Evolutionary conservation across 2,329 filamentous ascomycete species (phyloP), one percentile per base, ranked within the genome.

Genomic region (Exophiala viscosa): DNA sequence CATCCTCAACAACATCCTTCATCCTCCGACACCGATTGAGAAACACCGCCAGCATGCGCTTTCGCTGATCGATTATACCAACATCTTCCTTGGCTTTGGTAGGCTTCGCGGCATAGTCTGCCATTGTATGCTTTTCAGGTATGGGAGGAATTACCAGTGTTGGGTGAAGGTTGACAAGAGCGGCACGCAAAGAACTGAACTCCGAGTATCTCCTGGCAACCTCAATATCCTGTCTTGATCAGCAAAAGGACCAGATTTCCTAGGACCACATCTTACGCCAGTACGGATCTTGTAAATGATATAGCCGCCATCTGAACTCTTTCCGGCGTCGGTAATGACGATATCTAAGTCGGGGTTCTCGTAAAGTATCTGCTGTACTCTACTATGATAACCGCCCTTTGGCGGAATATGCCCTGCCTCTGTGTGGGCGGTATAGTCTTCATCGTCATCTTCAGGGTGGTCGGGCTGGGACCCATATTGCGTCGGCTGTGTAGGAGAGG

Each of bases 281-380:
- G 93, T 97, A 60, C 89, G 83, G 65, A 99, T 97, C 9, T 92
- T 96, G 72, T 99, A 99, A 33, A 95, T 91, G 65, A 99, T 99
- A 67, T 89, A 96, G 73, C 89, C 86, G 61, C 88, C 91, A 70
- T 97, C 92, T 57, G 85, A 74, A 70, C 92, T 96, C 81, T 99
- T 99, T 54, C 93, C 93, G 3, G 95, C 93, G 67, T 96, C 88
- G 1, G 88, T 92, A 63, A 99, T 99, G 55, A 95, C 71, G 60
- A 99, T 95, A 55, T 90, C 85, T 62, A 95, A 80, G 50, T 92
- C 86, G 0, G 90, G 91, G 60, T 96, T 89, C 73, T 99, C 93
- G 69, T 96, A 95, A 42, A 99, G 84, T 54, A 96, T 92, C 77
- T 99, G 93, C 73, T 99, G 92, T 61, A 99, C 91, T 47, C 93